A percentile compares a stretch with the other conserved stretches of the same genome.
Evolutionary conservation across 1,284 basidiomycete genomes (phyloP).

Genomic region (Fomes fomentarius): DNA sequence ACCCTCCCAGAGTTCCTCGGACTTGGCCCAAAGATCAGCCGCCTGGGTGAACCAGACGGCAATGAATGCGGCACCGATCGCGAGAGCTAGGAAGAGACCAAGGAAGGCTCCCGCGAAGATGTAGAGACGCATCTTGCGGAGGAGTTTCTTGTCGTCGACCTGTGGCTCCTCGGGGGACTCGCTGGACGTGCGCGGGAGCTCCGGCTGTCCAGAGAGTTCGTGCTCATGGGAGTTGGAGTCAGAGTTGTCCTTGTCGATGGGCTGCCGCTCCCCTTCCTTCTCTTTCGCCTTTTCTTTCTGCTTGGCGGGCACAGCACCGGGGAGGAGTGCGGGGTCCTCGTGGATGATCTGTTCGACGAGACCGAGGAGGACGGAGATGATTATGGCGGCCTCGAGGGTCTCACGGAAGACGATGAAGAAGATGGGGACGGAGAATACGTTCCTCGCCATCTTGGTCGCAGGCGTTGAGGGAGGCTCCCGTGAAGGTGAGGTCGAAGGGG

Average conservation of each 20-base stretch:
- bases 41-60: constrained; percentile 84
- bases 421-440: constrained; percentile 79
- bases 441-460: constrained; percentile 52
- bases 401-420: constrained; percentile 92
- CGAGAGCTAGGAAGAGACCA: constrained; percentile 78
- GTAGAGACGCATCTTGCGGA: constrained; percentile 68
- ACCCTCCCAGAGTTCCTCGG: constrained; percentile 79
- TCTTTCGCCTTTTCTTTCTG: constrained; percentile 4
- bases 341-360: constrained; percentile 81
- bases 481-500: constrained; percentile 17
- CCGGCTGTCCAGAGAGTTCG: constrained; percentile 15
- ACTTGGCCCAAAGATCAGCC: constrained; percentile 67
- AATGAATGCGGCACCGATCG: constrained; percentile 79
- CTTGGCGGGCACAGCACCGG: constrained; percentile 21
- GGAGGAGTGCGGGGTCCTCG: constrained; percentile 38
- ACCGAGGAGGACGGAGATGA: constrained; percentile 85
- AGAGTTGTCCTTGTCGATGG: constrained; percentile 27
- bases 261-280: constrained; percentile 24
- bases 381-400: constrained; percentile 87
- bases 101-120: constrained; percentile 79
- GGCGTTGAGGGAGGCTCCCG: too few relatives aligned
- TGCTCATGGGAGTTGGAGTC: constrained; percentile 19
- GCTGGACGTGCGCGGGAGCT: constrained; percentile 17
- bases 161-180: constrained; percentile 29
- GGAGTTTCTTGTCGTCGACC: constrained; percentile 39